These are phyloP conservation scores for Aspergillus bridgeri DNA, from an alignment of 495 filamentous ascomycete species.

Conservation along the genomic window DNA sequence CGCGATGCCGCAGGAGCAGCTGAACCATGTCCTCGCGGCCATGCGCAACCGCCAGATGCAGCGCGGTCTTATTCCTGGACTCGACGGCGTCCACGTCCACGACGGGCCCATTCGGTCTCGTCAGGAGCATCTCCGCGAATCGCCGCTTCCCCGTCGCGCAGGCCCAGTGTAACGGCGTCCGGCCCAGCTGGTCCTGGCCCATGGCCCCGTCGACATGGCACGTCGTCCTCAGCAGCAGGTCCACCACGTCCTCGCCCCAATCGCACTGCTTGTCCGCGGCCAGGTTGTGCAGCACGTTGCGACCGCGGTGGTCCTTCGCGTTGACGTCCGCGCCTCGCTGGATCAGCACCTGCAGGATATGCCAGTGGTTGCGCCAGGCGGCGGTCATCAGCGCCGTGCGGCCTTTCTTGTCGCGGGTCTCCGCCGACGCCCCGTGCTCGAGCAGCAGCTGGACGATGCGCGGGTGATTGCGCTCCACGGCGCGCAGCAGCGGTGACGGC, in stretches of 20 bases:
- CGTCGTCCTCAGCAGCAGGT: conserved; percentile 39
- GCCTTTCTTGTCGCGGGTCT: conserved; percentile 45
- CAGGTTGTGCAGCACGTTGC: conserved; percentile 53
- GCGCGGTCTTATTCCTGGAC: conserved; percentile 54
- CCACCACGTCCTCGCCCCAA: conserved; percentile 50
- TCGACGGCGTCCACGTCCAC: conserved; percentile 53
- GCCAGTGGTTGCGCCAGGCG: conserved; percentile 53
- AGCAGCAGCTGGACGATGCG: conserved; percentile 44
- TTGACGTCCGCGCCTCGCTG: conserved; percentile 48
- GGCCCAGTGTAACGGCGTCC: conserved; percentile 62
- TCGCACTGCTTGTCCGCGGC: conserved; percentile 53
- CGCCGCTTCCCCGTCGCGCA: conserved; percentile 56
- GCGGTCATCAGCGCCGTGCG: conserved; percentile 58
- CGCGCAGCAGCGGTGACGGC: conserved; percentile 45
- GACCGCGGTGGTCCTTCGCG: conserved; percentile 31
- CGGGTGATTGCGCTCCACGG: conserved; percentile 50
- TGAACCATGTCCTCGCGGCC: conserved; percentile 52
- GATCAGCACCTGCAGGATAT: conserved; percentile 49
- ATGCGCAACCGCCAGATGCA: conserved; percentile 59
- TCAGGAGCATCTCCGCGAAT: conserved; percentile 54
- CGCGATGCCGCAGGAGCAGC: conserved; percentile 50
- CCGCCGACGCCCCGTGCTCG: conserved; percentile 37
- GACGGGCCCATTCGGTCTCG: conserved; percentile 32
- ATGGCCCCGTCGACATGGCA: conserved; percentile 40
- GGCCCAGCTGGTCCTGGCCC: conserved; percentile 44